phyloP scores from a whole-genome alignment of 352 stramenopile genomes.

The Pythium diclinum region DNA sequence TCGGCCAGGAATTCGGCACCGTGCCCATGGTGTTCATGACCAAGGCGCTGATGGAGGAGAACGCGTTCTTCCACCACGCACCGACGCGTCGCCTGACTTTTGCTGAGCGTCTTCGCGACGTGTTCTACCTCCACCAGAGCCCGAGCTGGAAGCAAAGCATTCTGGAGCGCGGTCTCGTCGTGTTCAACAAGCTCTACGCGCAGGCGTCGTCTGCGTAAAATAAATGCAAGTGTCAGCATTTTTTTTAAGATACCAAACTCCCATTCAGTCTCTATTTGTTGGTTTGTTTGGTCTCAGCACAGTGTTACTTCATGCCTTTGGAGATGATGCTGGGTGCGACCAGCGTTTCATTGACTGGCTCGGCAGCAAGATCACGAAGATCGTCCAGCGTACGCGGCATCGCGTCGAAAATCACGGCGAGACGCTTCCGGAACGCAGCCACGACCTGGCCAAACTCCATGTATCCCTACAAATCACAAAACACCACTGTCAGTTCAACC shows the following conservation, averaged over 20 bases:
- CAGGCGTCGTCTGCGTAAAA: conserved; percentile 6
- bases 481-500: neutral
- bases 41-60: conserved; percentile 65
- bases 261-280: conserved; percentile 18
- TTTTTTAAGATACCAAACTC: conserved; percentile 3
- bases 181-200: conserved; percentile 46
- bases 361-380: conserved; percentile 57
- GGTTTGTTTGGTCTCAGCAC: conserved; percentile 3
- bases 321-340: conserved; percentile 34
- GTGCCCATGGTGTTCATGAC: conserved; percentile 53
- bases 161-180: conserved; percentile 41
- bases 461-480: conserved; percentile 56
- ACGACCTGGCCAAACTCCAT: conserved; percentile 89
- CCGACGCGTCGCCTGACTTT: conserved; percentile 46
- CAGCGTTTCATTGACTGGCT: conserved; percentile 66
- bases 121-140: conserved; percentile 81
- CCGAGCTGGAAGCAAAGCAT: conserved; percentile 61
- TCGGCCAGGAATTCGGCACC: conserved; percentile 77
- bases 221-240: neutral
- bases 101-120: conserved; percentile 61
- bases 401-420: conserved; percentile 71
- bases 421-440: conserved; percentile 54
- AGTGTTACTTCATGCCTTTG: conserved; percentile 25
- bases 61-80: conserved; percentile 52
- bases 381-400: conserved; percentile 59